Percentiles rank a stretch among this genome's conserved stretches.
Conservation (phyloP, 257 asterid species). For the Petrea volubilis region DNA sequence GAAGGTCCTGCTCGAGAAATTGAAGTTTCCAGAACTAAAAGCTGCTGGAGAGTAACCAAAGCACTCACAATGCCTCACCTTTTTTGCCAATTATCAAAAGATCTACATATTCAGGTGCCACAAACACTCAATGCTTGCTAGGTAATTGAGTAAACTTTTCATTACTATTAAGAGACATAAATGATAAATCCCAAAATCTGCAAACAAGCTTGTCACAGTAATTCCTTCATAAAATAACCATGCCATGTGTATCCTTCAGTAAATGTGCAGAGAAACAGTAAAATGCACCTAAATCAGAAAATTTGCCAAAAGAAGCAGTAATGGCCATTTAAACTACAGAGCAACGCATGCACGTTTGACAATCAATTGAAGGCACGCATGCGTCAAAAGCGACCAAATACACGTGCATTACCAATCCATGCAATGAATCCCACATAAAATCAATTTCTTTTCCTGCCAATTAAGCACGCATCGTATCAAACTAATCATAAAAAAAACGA, state of each 20-base stretch:
- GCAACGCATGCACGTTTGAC: not conserved
- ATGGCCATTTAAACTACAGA: not conserved
- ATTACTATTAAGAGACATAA: not conserved
- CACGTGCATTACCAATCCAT: constrained; percentile 22
- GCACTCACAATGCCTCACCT: not conserved
- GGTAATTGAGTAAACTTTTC: not conserved
- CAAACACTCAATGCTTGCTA: too few species aligned
- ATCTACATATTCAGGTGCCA: not conserved
- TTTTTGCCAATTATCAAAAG: not conserved
- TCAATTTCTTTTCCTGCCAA: not conserved
- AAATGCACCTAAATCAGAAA: not conserved
- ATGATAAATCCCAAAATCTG: not conserved
- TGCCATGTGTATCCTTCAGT: not conserved
- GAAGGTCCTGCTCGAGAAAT: not conserved
- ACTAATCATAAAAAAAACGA: not conserved
- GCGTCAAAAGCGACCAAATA: not conserved
- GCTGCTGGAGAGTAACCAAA: not conserved
- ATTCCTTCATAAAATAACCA: not conserved
- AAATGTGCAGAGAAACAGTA: not conserved
- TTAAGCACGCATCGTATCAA: not conserved
- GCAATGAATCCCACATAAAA: constrained; percentile 4
- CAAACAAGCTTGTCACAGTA: not conserved
- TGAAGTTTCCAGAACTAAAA: not conserved
- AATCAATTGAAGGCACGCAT: not conserved
- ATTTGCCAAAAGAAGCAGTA: not conserved